Conservation (phyloP, 441 rosid genomes). For the Raphanus hybrid region DNA sequence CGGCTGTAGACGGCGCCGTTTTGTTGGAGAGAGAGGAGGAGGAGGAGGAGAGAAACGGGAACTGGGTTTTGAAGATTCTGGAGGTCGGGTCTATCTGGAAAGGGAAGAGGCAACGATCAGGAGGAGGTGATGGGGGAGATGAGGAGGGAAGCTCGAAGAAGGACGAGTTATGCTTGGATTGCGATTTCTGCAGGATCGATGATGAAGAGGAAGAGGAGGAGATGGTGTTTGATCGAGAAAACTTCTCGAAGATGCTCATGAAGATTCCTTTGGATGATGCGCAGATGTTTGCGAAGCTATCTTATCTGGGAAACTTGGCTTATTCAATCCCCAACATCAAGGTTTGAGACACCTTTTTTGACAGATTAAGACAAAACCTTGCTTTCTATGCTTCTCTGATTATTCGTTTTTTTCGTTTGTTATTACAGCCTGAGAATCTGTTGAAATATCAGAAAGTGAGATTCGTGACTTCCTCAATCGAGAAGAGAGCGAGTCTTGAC, state of each 20-base stretch:
- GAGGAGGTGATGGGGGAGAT: slow-evolving; percentile 34
- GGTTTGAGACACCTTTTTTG: slow-evolving; percentile 41
- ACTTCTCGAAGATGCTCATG: slow-evolving; percentile 70
- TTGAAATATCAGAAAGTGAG: slow-evolving; percentile 52
- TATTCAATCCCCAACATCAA: slow-evolving; percentile 77
- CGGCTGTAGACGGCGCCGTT: slow-evolving; percentile 46
- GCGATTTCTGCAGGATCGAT: slow-evolving; percentile 32
- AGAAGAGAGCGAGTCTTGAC: slow-evolving; percentile 51
- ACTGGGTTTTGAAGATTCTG: slow-evolving; percentile 90
- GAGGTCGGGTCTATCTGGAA: slow-evolving; percentile 70
- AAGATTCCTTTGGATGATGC: slow-evolving; percentile 75
- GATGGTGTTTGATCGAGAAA: slow-evolving; percentile 63
- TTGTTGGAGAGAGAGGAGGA: slow-evolving; percentile 50
- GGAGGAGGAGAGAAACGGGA: slow-evolving; percentile 41
- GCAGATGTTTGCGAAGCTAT: slow-evolving; percentile 76
- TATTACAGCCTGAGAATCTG: slow-evolving; percentile 39
- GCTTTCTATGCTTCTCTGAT: slow-evolving; percentile 3
- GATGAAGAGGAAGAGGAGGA: slow-evolving; percentile 45
- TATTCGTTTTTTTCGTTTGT: not conserved
- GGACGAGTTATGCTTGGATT: slow-evolving; percentile 20
- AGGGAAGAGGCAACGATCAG: slow-evolving; percentile 38
- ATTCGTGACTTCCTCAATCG: slow-evolving; percentile 79
- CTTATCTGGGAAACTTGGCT: slow-evolving; percentile 80
- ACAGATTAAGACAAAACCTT: not conserved
- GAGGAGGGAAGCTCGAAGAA: slow-evolving; percentile 15